phyloP scores from a whole-genome alignment of 2,329 filamentous ascomycete species.

The Zelopaecilomyces penicillatus region DNA sequence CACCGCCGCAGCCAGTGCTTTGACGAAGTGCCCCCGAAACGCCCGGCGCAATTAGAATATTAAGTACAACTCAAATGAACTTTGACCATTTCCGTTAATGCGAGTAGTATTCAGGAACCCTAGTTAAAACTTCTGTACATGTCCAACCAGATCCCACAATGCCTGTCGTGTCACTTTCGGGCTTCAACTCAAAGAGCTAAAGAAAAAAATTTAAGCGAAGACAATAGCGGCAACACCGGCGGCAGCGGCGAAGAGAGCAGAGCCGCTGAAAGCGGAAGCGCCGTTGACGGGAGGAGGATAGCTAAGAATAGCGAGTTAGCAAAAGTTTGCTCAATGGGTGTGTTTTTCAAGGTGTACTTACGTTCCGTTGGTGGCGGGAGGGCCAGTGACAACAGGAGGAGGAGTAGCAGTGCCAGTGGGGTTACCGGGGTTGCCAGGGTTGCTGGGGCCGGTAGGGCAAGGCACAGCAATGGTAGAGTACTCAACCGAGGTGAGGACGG shows the following conservation, averaged over 20 bases:
- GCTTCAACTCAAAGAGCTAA: slow-evolving; percentile 30
- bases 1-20: slow-evolving; percentile 9
- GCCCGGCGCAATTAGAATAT: slow-evolving; percentile 38
- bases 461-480: slow-evolving; percentile 40
- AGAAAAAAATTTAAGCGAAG: slow-evolving; percentile 41
- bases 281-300: slow-evolving; percentile 36
- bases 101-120: slow-evolving; percentile 26
- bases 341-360: slow-evolving; percentile 13
- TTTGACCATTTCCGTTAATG: slow-evolving; percentile 15
- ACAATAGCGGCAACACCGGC: slow-evolving; percentile 46
- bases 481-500: slow-evolving; percentile 46
- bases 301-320: slow-evolving; percentile 11
- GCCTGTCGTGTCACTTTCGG: slow-evolving; percentile 31
- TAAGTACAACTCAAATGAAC: slow-evolving; percentile 28
- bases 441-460: slow-evolving; percentile 27
- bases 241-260: slow-evolving; percentile 44
- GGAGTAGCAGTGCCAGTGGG: slow-evolving; percentile 34
- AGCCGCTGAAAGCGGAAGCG: slow-evolving; percentile 45
- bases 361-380: slow-evolving; percentile 29
- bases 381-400: slow-evolving; percentile 32
- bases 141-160: slow-evolving; percentile 22
- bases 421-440: slow-evolving; percentile 19
- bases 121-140: slow-evolving; percentile 31
- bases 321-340: neutral
- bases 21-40: slow-evolving; percentile 12